Evolutionary conservation across 805 yeast genomes (phyloP).

Genomic region (Cyberlindnera mississippiensis): DNA sequence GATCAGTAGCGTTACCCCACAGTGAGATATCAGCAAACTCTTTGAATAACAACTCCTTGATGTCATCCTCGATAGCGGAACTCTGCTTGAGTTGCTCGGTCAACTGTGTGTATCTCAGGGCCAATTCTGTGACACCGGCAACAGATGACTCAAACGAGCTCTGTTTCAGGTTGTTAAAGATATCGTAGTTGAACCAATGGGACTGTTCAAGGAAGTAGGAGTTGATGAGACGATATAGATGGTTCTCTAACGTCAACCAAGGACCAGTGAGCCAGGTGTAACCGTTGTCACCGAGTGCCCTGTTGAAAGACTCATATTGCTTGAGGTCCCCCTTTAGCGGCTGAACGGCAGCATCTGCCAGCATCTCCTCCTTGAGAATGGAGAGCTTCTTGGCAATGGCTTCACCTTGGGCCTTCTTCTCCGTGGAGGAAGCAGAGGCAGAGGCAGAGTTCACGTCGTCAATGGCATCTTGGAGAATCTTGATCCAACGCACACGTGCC

Average conservation of each 20-base stretch:
- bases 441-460: slow-evolving; percentile 50
- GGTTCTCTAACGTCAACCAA: slow-evolving; percentile 88
- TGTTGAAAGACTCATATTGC: slow-evolving; percentile 58
- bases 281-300: slow-evolving; percentile 34
- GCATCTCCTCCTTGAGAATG: slow-evolving; percentile 41
- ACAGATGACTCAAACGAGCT: slow-evolving; percentile 71
- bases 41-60: slow-evolving; percentile 56
- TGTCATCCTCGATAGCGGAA: slow-evolving; percentile 33
- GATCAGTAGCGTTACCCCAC: slow-evolving; percentile 98
- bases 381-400: slow-evolving; percentile 39
- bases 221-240: slow-evolving; percentile 68
- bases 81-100: slow-evolving; percentile 23
- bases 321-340: slow-evolving; percentile 42
- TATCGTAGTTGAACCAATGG: slow-evolving; percentile 54
- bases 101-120: slow-evolving; percentile 53
- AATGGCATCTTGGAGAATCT: slow-evolving; percentile 63
- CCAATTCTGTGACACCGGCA: slow-evolving; percentile 76
- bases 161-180: slow-evolving; percentile 67
- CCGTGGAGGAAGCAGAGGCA: slow-evolving; percentile 26
- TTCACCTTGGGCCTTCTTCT: slow-evolving; percentile 41
- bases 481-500: slow-evolving; percentile 82
- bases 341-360: slow-evolving; percentile 37
- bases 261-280: slow-evolving; percentile 80
- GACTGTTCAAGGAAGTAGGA: slow-evolving; percentile 36
- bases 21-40: slow-evolving; percentile 86